phyloP scores from a whole-genome alignment of 129 eudicot species.

The Gnaphalium uliginosum region DNA sequence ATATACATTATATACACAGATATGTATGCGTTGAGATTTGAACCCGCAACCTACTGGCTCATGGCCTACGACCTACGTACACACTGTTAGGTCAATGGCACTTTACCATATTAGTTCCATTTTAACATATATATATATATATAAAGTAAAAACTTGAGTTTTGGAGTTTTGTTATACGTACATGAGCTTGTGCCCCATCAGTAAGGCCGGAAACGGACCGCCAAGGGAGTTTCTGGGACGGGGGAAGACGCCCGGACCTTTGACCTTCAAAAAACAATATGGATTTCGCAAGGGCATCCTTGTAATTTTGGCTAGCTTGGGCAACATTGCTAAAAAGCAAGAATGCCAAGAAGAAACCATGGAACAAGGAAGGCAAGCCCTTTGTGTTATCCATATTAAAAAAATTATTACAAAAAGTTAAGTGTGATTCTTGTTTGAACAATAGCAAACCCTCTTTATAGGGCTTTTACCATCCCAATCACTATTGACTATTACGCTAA shows the following conservation, averaged over 20 bases:
- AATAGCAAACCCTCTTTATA: constrained; percentile 25
- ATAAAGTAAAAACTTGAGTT: neutral
- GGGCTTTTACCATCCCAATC: constrained; percentile 18
- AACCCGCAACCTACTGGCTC: too few relatives aligned
- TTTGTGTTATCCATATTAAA: constrained; percentile 30
- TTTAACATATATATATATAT: neutral
- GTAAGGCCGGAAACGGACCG: constrained; percentile 57
- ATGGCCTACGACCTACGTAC: too few relatives aligned
- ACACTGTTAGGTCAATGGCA: too few relatives aligned
- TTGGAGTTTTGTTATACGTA: constrained; percentile 24
- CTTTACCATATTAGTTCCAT: neutral
- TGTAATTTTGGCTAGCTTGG: constrained; percentile 58
- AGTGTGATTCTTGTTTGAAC: constrained; percentile 32
- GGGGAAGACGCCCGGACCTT: constrained; percentile 71
- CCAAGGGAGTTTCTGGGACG: constrained; percentile 57
- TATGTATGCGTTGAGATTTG: too few relatives aligned
- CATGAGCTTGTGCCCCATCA: constrained; percentile 66
- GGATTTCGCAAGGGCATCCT: constrained; percentile 90
- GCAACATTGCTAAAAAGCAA: constrained; percentile 35
- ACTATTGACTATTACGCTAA: constrained; percentile 37
- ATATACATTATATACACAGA: too few relatives aligned
- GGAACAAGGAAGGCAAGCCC: constrained; percentile 19
- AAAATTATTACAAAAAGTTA: constrained; percentile 9
- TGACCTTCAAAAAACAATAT: constrained; percentile 85
- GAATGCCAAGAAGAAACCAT: constrained; percentile 29